Base-by-base conservation (phyloP, 257 asterid species). In the Echium plantagineum region DNA sequence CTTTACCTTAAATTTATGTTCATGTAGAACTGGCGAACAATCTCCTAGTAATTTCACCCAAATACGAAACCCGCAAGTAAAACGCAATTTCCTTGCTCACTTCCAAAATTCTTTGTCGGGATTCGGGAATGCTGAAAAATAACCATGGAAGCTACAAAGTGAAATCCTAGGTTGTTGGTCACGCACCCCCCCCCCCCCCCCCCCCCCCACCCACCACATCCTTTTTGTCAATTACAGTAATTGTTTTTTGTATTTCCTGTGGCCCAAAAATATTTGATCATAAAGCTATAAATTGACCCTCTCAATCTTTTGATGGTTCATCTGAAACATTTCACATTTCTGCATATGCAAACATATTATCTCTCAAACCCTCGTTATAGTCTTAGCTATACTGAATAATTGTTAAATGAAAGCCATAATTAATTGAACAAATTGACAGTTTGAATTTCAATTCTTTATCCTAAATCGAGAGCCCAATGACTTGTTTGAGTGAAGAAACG, bases 401-500 rank as follows among this genome's bases (percentile, higher is more conserved):
- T 18, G 3, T 24, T 24, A 24, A 24, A 24, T 24, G 26, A 24
- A 10, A 53, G 13, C 5, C 0, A 2, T n/a, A 19, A 54, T n/a
- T 19, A 21, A 17, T 19, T 13, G 1, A 18, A 55, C 30, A 18
- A n/a, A n/a, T 3, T 20, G 5, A 8, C 3, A 20, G 59, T 30
- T 55, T 21, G 9, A 55, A 21, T 55, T 55, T 55, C 15, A 28
- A 28, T 15, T 15, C 30, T 52, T 59, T 35, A 7, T 8, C 18
- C n/a, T 28, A 9, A 7, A 8, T 17, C 46, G 38, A 26, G n/a
- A 20, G 1, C 46, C 21, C 8, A 26, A 77, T 77, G 82, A 74
- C 77, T 59, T 64, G 74, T 63, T 52, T 70, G 65, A 64, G 71
- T 21, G 74, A 71, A 18, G 72, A 68, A 49, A 42, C n/a, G 12